Base-by-base conservation (phyloP, 2,329 filamentous ascomycete genomes). In the Fusarium udum region DNA sequence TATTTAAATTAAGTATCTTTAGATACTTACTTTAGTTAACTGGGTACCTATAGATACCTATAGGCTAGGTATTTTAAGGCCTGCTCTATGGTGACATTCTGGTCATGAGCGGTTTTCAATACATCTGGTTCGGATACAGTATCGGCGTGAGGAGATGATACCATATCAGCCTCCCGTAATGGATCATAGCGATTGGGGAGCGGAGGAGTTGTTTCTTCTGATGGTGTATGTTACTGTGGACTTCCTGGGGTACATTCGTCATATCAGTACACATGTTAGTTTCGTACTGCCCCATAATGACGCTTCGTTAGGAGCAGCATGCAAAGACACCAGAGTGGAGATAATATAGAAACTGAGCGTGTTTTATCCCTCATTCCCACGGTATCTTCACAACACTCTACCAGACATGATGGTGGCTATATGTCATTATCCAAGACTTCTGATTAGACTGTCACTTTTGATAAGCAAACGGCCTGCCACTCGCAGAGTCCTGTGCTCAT, bases 61-160 rank as follows among this genome's bases (percentile, higher is more conserved):
- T n/a, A n/a, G n/a, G n/a, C n/a, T n/a, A n/a, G n/a, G n/a, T n/a
- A n/a, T n/a, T n/a, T n/a, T n/a, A n/a, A n/a, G n/a, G n/a, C n/a
- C n/a, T n/a, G n/a, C 34, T 34, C 12, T 5, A 0, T 6, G 0
- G 2, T 18, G 7, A 8, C 12, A 34, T 15, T 34, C 12, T 34
- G 12, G 7, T 7, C 4, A 20, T 4, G 12, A 4, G 22, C 15
- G 15, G 2, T 0, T 24, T 34, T 34, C 6, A 24, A 14, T 20
- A 24, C 8, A 2, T 6, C 16, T 20, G 16, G 22, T 14, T 51
- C n/a, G 4, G 4, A 24, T 0, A 11, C 31, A 20, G 31, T 8
- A 1, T 34, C 8, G 3, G 16, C 31, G 8, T 3, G n/a, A 6
- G 31, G n/a, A 3, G 20, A 16, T 7, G 31, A 51, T 24, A 15